Conservation (phyloP, 202 grass and related monocot species). For the Brachypodium distachyon region DNA sequence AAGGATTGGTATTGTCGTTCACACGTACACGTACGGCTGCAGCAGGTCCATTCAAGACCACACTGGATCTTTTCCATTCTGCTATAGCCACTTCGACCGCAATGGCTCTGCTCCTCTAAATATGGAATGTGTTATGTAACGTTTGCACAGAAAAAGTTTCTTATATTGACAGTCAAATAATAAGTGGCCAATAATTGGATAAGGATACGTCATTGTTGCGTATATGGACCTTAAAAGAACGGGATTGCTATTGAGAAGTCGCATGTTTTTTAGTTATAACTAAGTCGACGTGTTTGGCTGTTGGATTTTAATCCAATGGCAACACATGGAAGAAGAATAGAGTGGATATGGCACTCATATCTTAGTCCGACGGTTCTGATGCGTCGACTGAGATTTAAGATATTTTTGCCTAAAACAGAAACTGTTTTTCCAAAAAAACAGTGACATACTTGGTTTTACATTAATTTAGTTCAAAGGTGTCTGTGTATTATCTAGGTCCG, state of each 20-base stretch:
- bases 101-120: neutral
- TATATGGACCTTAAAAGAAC: too few species aligned
- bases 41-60: slow-evolving; percentile 23
- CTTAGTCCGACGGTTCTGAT: too few species aligned
- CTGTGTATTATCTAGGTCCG: neutral
- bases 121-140: neutral
- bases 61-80: neutral
- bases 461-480: neutral
- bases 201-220: neutral
- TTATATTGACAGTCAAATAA: neutral
- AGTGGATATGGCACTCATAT: too few species aligned
- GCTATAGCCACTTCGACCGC: slow-evolving; percentile 8
- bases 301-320: too few species aligned
- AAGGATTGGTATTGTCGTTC: slow-evolving; percentile 19
- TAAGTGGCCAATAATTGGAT: neutral
- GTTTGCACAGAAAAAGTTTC: neutral
- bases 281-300: too few species aligned
- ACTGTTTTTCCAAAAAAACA: neutral
- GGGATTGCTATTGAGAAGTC: too few species aligned
- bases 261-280: too few species aligned
- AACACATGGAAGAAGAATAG: too few species aligned
- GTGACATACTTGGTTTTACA: neutral
- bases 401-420: too few species aligned
- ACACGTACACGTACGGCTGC: slow-evolving; percentile 15
- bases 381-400: too few species aligned